Evolutionary conservation across 495 filamentous ascomycete genomes (phyloP), one percentile per base, ranked within the genome.

Genomic region (Hypoxylon fuscum): DNA sequence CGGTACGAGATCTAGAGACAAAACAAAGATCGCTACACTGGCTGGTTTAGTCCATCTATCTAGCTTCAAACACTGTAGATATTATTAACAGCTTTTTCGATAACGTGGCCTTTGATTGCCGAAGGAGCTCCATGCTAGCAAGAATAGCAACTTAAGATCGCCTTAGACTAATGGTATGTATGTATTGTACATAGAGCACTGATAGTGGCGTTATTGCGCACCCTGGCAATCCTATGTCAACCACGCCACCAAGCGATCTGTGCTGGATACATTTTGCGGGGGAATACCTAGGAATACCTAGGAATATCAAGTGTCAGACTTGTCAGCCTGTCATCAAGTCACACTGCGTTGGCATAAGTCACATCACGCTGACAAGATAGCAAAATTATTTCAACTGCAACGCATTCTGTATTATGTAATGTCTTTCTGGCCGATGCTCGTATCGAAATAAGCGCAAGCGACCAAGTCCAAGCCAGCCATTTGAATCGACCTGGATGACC

Each of bases 331-430:
- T 48, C 27, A 22, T 25, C 41, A 55, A 35, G n/a, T 14, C 44
- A 17, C 34, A 18, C 15, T 29, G 25, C 25, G 23, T n/a, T n/a
- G n/a, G 38, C 43, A 50, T 3, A 2, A 49, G n/a, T 49, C 14
- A 31, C 14, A 50, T 50, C 27, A 48, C 27, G 8, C n/a, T 55
- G 35, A 47, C 31, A 5, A 14, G 11, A 35, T 14, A 38, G 22
- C 23, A 32, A 2, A 14, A 20, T 14, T 35, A 45, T 37, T 18
- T 58, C 37, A 23, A 25, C 17, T 64, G n/a, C 29, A 44, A 59
- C 44, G 25, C 49, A 64, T 59, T 59, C 34, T 54, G 42, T 53
- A 58, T 58, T 58, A n/a, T n/a, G 52, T 38, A 51, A 40, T 14
- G 4, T 15, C 48, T 11, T 38, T 2, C 32, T 35, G 32, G 25